Evolutionary conservation across 495 filamentous ascomycete genomes (phyloP), one percentile per base, ranked within the genome.

Genomic region (Cenococcum geophilum): DNA sequence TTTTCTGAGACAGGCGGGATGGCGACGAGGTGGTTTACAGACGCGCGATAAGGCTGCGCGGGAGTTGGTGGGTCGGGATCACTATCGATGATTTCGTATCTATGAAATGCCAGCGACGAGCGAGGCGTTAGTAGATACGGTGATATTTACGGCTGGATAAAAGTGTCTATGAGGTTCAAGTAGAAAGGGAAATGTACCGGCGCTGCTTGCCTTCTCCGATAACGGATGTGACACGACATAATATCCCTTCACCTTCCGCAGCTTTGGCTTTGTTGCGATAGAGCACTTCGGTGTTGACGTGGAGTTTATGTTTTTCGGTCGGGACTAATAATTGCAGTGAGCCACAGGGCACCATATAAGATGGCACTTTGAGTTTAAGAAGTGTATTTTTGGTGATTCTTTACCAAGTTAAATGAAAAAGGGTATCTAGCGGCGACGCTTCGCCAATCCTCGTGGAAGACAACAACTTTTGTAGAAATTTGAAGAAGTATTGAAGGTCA

Each of bases 61-160:
- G 71, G 62, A 35, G 82, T 85, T 42, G 84, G 86, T 51, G 91
- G 82, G 63, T 96, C 91, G 0, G 91, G 89, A 70, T 96, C 92
- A 3, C 89, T 86, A 69, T 99, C 95, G 71, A 95, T 88, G 22
- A 99, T 92, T 71, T 92, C 89, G 76, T 97, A 98, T 61, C 91
- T 85, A 21, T 12, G 22, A 23, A 53, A 23, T n/a, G 34, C 32
- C 14, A 25, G 21, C 10, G 42, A 22, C 18, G 21, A 52, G 49
- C 5, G 49, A 52, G 49, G 25, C 21, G 49, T 25, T 52, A 25
- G 18, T 14, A 6, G 49, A 23, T 14, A 51, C 4, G 48, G 23
- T 51, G 48, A 12, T 47, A 9, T n/a, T 32, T 12, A 47, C 10
- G 2, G 1, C 22, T 51, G 4, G 18, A 27, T 12, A 27, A 27